phyloP scores from a whole-genome alignment of 177 flowering plant genomes.

The Vitis hybrid region DNA sequence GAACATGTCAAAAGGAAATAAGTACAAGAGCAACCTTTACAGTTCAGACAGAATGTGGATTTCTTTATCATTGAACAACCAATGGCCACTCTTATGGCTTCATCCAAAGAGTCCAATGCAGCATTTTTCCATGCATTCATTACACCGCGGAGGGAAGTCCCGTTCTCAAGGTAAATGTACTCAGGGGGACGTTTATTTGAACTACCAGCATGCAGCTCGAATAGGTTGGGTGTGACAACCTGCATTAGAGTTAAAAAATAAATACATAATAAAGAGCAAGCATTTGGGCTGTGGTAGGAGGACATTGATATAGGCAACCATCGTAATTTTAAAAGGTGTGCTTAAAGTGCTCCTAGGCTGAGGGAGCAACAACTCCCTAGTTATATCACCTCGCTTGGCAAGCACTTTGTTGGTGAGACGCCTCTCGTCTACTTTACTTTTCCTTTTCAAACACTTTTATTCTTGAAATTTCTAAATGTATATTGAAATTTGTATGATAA shows the following conservation, averaged over 20 bases:
- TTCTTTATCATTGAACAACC: slow-evolving; percentile 24
- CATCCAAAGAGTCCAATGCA: slow-evolving; percentile 42
- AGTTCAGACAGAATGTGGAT: slow-evolving; percentile 33
- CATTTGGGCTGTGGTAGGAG: no score
- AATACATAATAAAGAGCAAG: not conserved
- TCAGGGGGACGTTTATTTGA: slow-evolving; percentile 68
- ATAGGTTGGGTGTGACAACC: slow-evolving; percentile 63
- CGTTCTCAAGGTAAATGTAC: slow-evolving; percentile 73
- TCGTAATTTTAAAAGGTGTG: no score
- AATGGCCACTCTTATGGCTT: slow-evolving; percentile 34
- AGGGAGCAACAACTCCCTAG: no score
- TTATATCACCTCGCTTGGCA: no score
- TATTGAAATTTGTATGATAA: no score
- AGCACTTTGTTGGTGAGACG: no score
- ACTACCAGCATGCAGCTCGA: slow-evolving; percentile 86
- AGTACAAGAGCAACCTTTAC: slow-evolving; percentile 34
- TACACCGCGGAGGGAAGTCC: slow-evolving; percentile 64
- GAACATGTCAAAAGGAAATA: not conserved
- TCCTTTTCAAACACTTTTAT: no score
- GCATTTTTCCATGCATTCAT: slow-evolving; percentile 54
- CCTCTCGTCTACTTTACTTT: no score
- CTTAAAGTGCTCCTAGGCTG: no score
- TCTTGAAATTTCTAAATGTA: no score
- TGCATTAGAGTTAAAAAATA: slow-evolving; percentile 13
- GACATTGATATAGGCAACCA: no score